Evolutionary conservation across 345 rosid species (phyloP).

Genomic region (Heritiera fomes): DNA sequence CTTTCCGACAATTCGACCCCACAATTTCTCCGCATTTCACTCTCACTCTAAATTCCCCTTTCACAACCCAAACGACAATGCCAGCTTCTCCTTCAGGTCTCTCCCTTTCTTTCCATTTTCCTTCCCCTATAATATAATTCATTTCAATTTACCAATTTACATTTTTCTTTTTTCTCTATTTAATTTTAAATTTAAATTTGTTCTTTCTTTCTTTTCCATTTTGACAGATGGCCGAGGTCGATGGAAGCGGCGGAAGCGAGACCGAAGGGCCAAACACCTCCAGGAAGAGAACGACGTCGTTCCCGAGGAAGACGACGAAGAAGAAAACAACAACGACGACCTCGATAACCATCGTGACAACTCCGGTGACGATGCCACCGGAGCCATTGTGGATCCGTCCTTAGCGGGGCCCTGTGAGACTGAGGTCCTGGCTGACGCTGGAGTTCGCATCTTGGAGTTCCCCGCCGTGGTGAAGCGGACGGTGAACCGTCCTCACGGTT

Average conservation of each 20-base stretch:
- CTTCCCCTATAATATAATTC: not conserved
- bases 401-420: slow-evolving; percentile 36
- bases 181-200: not conserved
- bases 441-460: slow-evolving; percentile 72
- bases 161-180: not conserved
- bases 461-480: slow-evolving; percentile 58
- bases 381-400: slow-evolving; percentile 44
- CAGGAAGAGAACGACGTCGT: slow-evolving; percentile 7
- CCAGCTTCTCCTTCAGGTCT: slow-evolving; percentile 21
- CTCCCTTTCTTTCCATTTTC: not conserved
- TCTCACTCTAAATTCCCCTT: not conserved
- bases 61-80: not conserved
- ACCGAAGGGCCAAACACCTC: not conserved
- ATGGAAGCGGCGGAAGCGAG: slow-evolving; percentile 26
- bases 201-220: not conserved
- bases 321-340: slow-evolving; percentile 43
- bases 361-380: slow-evolving; percentile 32
- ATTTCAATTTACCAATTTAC: not conserved
- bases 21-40: slow-evolving; percentile 23
- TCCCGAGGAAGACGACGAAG: slow-evolving; percentile 25
- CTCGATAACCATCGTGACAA: slow-evolving; percentile 42
- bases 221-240: slow-evolving; percentile 18
- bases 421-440: slow-evolving; percentile 57
- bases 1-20: slow-evolving; percentile 15
- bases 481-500: slow-evolving; percentile 76